phyloP scores from a whole-genome alignment of 2,329 filamentous ascomycete genomes.

The Arthrobotrys sphaeroides region DNA sequence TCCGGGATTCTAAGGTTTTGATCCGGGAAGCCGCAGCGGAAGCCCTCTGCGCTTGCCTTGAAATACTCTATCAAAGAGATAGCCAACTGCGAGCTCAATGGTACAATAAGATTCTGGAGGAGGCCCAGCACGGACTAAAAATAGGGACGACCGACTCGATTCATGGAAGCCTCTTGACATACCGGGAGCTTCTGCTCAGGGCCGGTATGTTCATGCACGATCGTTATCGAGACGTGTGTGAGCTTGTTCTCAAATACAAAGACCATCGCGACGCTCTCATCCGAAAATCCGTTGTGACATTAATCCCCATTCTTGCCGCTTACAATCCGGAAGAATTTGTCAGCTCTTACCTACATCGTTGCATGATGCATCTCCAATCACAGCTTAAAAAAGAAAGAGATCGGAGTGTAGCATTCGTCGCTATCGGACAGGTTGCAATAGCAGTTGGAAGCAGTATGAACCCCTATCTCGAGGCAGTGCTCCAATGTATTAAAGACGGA shows the following conservation, averaged over 20 bases:
- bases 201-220: conserved; percentile 99
- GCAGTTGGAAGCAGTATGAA: conserved; percentile 95
- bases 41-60: conserved; percentile 92
- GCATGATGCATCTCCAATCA: conserved; percentile 94
- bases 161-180: conserved; percentile 90
- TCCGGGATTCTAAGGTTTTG: conserved; percentile 87
- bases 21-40: conserved; percentile 93
- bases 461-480: conserved; percentile 91
- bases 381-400: conserved; percentile 90
- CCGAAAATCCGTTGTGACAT: conserved; percentile 84
- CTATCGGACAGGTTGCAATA: conserved; percentile 95
- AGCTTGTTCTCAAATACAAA: conserved; percentile 90
- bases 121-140: conserved; percentile 81
- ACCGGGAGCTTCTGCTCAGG: conserved; percentile 91
- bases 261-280: conserved; percentile 91
- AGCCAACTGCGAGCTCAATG: conserved; percentile 84
- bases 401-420: conserved; percentile 90
- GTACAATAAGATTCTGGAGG: conserved; percentile 90
- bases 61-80: conserved; percentile 93
- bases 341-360: conserved; percentile 85
- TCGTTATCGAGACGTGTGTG: conserved; percentile 88
- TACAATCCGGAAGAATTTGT: conserved; percentile 93
- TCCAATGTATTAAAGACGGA: conserved; percentile 92
- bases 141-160: conserved; percentile 84
- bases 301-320: conserved; percentile 90